A percentile compares a stretch with the other conserved stretches of the same genome.
phyloP scores from a whole-genome alignment of 805 yeast species.

The Huiozyma naganishii region DNA sequence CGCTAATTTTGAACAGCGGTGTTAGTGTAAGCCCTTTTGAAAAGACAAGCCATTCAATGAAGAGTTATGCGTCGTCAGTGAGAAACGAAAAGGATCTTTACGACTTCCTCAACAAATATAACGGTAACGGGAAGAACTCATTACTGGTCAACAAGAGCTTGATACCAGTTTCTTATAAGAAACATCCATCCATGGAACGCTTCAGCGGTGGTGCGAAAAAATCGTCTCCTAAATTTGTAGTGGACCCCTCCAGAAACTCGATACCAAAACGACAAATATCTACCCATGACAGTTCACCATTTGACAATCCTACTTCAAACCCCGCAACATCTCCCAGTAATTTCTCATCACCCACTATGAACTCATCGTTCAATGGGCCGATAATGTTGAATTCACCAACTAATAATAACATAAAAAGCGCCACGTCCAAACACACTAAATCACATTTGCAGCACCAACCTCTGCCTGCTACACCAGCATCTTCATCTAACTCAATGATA shows the following conservation, averaged over 20 bases:
- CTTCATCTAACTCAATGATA: slow-evolving; percentile 6
- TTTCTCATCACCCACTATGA: neutral
- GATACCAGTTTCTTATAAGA: slow-evolving; percentile 58
- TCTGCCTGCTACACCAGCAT: neutral
- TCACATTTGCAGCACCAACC: neutral
- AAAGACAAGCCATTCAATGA: slow-evolving; percentile 48
- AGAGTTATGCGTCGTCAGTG: slow-evolving; percentile 59
- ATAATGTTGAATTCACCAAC: neutral
- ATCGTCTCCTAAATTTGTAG: slow-evolving; percentile 20
- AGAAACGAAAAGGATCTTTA: slow-evolving; percentile 79
- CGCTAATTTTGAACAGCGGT: slow-evolving; percentile 73
- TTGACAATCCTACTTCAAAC: slow-evolving; percentile 4
- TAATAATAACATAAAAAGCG: neutral
- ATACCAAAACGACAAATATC: slow-evolving; percentile 26
- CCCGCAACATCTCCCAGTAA: neutral
- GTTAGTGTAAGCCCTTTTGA: slow-evolving; percentile 69
- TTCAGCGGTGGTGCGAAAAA: slow-evolving; percentile 18
- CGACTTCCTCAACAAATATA: slow-evolving; percentile 46
- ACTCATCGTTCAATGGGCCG: slow-evolving; percentile 4
- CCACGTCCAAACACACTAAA: neutral
- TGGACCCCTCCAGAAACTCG: slow-evolving; percentile 23
- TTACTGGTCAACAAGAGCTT: slow-evolving; percentile 33
- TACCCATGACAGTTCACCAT: slow-evolving; percentile 28
- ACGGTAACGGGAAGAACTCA: slow-evolving; percentile 26
- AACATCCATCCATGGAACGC: slow-evolving; percentile 51